These are phyloP conservation scores for Pseudogymnoascus sp. DNA, from an alignment of 2,329 filamentous ascomycete genomes.

Conservation along the genomic window DNA sequence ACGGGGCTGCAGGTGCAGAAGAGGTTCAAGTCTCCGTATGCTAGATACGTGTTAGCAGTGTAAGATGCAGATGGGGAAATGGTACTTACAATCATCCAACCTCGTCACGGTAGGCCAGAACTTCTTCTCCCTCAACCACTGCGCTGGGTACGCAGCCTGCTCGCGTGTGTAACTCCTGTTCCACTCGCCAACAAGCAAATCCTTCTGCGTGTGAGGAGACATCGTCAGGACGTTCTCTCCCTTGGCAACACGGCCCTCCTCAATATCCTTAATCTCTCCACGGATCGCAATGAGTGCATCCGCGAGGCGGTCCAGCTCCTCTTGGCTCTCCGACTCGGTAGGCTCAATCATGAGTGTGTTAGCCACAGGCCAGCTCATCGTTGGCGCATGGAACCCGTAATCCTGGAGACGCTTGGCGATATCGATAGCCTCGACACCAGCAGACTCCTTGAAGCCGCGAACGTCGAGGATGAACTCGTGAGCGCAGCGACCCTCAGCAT, in stretches of 20 bases:
- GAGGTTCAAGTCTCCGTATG: constrained; percentile 83
- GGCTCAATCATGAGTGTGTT: constrained; percentile 98
- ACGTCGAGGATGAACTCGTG: constrained; percentile 96
- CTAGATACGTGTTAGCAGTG: constrained; percentile 35
- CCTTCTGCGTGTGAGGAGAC: constrained; percentile 75
- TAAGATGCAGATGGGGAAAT: constrained; percentile 14
- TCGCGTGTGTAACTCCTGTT: constrained; percentile 72
- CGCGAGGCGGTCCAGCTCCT: constrained; percentile 88
- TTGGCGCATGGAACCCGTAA: constrained; percentile 94
- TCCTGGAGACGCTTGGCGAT: constrained; percentile 95
- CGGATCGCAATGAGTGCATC: constrained; percentile 83
- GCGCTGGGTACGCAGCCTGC: constrained; percentile 77
- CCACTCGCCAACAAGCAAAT: constrained; percentile 72
- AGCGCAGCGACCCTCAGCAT: constrained; percentile 76
- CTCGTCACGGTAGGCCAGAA: constrained; percentile 89
- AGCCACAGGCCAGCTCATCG: constrained; percentile 92
- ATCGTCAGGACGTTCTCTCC: constrained; percentile 82
- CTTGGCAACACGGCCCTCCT: constrained; percentile 66
- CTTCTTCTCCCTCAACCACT: constrained; percentile 86
- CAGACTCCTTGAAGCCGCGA: constrained; percentile 72
- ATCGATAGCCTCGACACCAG: constrained; percentile 84
- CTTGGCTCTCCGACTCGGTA: constrained; percentile 86
- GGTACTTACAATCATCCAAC: constrained; percentile 71
- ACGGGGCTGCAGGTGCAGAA: constrained; percentile 93
- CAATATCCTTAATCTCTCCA: constrained; percentile 73